These are phyloP conservation scores for Picea glauca DNA, from an alignment of 75 land plant genomes.

Conservation along the genomic window DNA sequence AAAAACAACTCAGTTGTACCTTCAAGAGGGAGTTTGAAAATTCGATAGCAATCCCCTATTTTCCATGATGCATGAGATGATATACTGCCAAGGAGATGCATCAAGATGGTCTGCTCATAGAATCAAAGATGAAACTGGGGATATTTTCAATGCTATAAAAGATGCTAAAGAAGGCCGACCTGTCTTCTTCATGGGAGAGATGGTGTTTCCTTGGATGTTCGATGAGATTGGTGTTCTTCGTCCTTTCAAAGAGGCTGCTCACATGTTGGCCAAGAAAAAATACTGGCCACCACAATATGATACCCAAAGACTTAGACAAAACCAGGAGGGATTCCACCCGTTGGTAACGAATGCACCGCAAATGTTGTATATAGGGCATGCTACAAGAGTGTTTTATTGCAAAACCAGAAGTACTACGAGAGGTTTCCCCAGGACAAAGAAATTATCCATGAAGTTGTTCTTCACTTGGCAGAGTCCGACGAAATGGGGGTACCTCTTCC, in stretches of 20 bases:
- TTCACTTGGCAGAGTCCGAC: slow-evolving; percentile 57
- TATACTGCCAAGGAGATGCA: slow-evolving; percentile 93
- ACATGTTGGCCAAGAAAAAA: slow-evolving; percentile 69
- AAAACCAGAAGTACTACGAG: slow-evolving; percentile 88
- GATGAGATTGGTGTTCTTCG: slow-evolving; percentile 76
- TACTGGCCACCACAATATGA: slow-evolving; percentile 92
- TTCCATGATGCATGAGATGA: slow-evolving; percentile 70
- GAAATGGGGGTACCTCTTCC: slow-evolving; percentile 91
- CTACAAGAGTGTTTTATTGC: slow-evolving; percentile 62
- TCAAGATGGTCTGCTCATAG: slow-evolving; percentile 91
- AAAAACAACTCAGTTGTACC: no score
- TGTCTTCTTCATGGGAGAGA: slow-evolving; percentile 94
- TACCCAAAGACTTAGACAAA: slow-evolving; percentile 37
- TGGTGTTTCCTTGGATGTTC: slow-evolving; percentile 89
- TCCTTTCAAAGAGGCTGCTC: slow-evolving; percentile 85
- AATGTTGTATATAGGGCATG: slow-evolving; percentile 78
- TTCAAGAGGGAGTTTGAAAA: no score
- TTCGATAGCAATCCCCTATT: no score
- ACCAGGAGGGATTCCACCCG: slow-evolving; percentile 80
- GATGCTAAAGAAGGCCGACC: slow-evolving; percentile 67
- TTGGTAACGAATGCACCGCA: slow-evolving; percentile 76
- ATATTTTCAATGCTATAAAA: slow-evolving; percentile 70
- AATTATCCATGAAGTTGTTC: slow-evolving; percentile 62
- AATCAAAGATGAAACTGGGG: slow-evolving; percentile 55
- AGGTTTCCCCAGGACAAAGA: slow-evolving; percentile 81